These are phyloP conservation scores for Metarhizium album DNA, from an alignment of 2,329 filamentous ascomycete genomes.

Conservation along the genomic window DNA sequence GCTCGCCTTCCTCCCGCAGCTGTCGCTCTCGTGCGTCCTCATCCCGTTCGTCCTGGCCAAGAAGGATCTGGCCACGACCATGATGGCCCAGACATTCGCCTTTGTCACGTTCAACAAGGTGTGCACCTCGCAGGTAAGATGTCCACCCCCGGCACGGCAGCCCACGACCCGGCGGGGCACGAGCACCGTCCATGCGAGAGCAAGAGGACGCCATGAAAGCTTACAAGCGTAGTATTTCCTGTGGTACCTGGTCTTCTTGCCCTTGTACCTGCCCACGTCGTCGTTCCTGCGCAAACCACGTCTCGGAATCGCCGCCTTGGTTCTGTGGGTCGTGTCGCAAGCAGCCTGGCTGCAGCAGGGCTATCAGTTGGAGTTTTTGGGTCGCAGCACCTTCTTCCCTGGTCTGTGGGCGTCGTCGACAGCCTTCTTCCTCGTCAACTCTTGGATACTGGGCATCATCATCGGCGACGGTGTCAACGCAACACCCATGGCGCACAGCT, in stretches of 20 bases:
- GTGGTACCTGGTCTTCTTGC: conserved; percentile 93
- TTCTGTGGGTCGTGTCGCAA: conserved; percentile 68
- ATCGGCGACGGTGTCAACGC: conserved; percentile 47
- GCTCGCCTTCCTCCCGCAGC: conserved; percentile 79
- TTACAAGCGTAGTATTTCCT: conserved; percentile 67
- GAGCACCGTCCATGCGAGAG: no score
- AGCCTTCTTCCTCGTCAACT: conserved; percentile 75
- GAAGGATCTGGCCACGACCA: conserved; percentile 67
- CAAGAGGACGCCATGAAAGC: no score
- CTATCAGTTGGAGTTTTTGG: conserved; percentile 69
- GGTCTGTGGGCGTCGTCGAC: conserved; percentile 70
- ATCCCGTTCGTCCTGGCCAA: conserved; percentile 71
- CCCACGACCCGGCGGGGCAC: no score
- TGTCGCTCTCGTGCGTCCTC: conserved; percentile 65
- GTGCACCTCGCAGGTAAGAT: conserved; percentile 80
- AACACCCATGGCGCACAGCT: conserved; percentile 13
- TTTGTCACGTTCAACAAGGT: conserved; percentile 99
- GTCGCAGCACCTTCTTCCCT: conserved; percentile 71
- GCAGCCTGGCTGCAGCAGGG: conserved; percentile 66
- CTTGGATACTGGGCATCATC: conserved; percentile 76
- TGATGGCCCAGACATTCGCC: conserved; percentile 92
- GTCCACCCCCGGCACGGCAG: no score
- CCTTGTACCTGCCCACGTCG: conserved; percentile 77
- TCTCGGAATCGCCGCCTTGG: conserved; percentile 54
- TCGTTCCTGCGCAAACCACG: conserved; percentile 51